Evolutionary conservation across 2,329 filamentous ascomycete genomes (phyloP), one percentile per base, ranked within the genome.

Genomic region (Chaetomium olivaceum): DNA sequence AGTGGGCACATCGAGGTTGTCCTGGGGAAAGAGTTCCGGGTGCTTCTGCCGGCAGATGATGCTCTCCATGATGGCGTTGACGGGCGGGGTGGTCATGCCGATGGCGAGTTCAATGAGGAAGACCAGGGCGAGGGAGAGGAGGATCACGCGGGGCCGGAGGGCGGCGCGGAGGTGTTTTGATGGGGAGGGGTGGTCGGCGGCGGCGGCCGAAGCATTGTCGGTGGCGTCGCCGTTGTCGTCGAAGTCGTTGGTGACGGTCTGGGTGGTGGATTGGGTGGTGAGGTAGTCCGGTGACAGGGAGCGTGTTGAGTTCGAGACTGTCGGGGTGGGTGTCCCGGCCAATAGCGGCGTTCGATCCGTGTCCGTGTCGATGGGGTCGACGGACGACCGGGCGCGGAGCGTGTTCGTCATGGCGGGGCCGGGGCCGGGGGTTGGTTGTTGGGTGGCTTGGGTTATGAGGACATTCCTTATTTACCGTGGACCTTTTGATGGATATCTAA

Each of bases 11-110:
- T 31, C 4, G 31, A 8, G 71, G 54, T 66, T 61, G 55, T 68
- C 70, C 36, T 69, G 69, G 0, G 76, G 70, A 54, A 64, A 66
- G 14, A 79, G 74, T 2, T 79, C 75, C 5, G 81, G 79, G 68
- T 81, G 83, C 67, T 81, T 78, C 19, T 77, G 71, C 27, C 81
- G 80, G 73, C 85, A 87, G 54, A 85, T 80, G 55, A 86, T 79
- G 60, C 80, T 77, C 71, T 88, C 85, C 68, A 83, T 79, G 59
- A 87, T 78, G 61, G 82, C 80, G 58, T 80, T 82, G 54, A 75
- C 72, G 0, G 85, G 82, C 3, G 83, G 77, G 36, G 73, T 48
- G 39, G 65, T 39, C 19, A 75, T 68, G 62, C 66, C 71, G 21
- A 66, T 71, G 66, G 78, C 80, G 14, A 82, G 74, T 58, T 81